phyloP scores from a whole-genome alignment of 169 alveolate genomes.

The Plasmodium ovale region DNA sequence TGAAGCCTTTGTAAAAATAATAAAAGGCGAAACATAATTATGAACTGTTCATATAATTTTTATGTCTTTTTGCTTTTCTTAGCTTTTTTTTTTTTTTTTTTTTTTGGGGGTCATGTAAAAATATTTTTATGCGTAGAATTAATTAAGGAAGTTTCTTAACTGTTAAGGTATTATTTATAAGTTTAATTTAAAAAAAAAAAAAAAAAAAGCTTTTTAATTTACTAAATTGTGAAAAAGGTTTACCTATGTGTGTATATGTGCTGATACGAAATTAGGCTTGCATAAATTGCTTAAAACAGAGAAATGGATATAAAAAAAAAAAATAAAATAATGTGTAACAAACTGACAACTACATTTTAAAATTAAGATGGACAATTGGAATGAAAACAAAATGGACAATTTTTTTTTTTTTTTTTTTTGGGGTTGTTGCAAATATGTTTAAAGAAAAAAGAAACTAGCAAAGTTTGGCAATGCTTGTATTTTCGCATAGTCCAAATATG shows the following conservation, averaged over 20 bases:
- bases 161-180: too few species aligned
- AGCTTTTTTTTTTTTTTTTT: background rate
- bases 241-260: too few species aligned
- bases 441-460: too few species aligned
- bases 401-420: too few species aligned
- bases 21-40: slow-evolving; percentile 33
- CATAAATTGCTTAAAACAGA: background rate
- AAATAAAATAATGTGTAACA: too few species aligned
- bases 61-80: slow-evolving; percentile 11
- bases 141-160: background rate
- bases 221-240: background rate
- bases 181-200: background rate
- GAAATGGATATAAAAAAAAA: background rate
- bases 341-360: background rate
- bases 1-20: background rate
- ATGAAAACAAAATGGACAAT: too few species aligned
- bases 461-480: too few species aligned
- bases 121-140: slow-evolving; percentile 35
- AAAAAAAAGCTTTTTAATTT: too few species aligned
- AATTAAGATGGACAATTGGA: background rate
- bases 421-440: too few species aligned
- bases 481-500: too few species aligned
- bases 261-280: too few species aligned
- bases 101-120: background rate
- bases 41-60: slow-evolving; percentile 36